Base-by-base conservation (phyloP, 306 rosid species). In the Cyclanthera cordifolia region DNA sequence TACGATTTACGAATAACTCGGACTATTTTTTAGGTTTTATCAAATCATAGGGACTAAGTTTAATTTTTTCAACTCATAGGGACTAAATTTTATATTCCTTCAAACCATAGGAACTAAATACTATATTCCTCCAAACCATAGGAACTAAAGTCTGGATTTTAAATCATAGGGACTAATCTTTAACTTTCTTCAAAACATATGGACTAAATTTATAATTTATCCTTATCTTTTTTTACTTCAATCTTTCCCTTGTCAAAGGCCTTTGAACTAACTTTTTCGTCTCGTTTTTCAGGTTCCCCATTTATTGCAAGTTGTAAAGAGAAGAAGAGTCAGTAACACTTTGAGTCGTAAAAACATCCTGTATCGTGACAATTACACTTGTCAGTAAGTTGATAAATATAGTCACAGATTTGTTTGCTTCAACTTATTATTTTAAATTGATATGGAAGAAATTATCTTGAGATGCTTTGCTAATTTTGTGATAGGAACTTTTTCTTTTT, bases 271-370 rank as follows among this genome's bases (percentile, higher is more conserved):
- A 60, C 79, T 83, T 68, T 78, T 25, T 54, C 76, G 67, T 20
- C 63, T 69, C 63, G 77, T 69, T 74, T 81, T 63, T 45, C 86
- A 92, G 96, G 84, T 92, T 84, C 96, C 90, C 34, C 95, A 89
- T 84, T 81, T 92, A 75, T 90, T 92, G 78, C 96, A 89, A 79
- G 89, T 85, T 74, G 86, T 92, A 47, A 92, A 87, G 83, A 84
- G 97, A 84, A 89, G 97, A 78, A 79, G 81, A 69, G 53, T 82
- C 58, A 87, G 78, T 78, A 81, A 64, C 85, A 84, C 45, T 59
- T 96, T 92, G 52, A 85, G 97, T 74, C 88, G 97, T 47, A 92
- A 81, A 80, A 92, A 92, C 78, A 83, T 92, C 72, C 79, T 92
- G 48, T 82, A 82, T 86, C 87, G 97, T 76, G 97, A 92, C 84